These are phyloP conservation scores for Porcisia deanei DNA, from an alignment of 208 protist genomes.

Conservation along the genomic window DNA sequence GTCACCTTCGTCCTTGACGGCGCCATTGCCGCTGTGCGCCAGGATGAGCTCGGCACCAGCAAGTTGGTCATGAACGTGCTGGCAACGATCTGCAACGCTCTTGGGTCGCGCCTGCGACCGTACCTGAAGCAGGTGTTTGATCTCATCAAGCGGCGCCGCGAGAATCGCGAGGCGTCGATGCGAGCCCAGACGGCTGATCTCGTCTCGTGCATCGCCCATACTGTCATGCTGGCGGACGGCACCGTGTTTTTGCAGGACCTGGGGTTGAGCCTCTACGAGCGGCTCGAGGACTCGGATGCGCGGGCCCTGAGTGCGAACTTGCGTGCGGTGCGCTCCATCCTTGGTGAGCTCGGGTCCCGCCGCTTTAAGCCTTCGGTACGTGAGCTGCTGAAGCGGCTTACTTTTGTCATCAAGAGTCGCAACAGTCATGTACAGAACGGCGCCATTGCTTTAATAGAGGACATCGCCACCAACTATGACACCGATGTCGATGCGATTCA, in stretches of 20 bases:
- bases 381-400: slow-evolving; percentile 98
- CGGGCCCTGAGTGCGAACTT: slow-evolving; percentile 97
- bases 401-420: slow-evolving; percentile 98
- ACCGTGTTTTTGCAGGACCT: slow-evolving; percentile 95
- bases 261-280: slow-evolving; percentile 97
- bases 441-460: slow-evolving; percentile 97
- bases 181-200: slow-evolving; percentile 98
- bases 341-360: slow-evolving; percentile 96
- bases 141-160: slow-evolving; percentile 96
- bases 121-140: slow-evolving; percentile 97
- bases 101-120: slow-evolving; percentile 91
- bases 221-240: slow-evolving; percentile 96
- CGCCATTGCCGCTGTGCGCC: slow-evolving; percentile 96
- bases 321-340: slow-evolving; percentile 96
- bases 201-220: slow-evolving; percentile 93
- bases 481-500: slow-evolving; percentile 83
- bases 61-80: slow-evolving; percentile 92
- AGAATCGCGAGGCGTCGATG: slow-evolving; percentile 92
- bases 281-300: slow-evolving; percentile 97
- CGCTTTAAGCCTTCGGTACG: slow-evolving; percentile 96
- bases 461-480: slow-evolving; percentile 93
- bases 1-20: slow-evolving; percentile 97
- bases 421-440: slow-evolving; percentile 98
- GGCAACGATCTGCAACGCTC: slow-evolving; percentile 93
- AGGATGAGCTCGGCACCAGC: slow-evolving; percentile 93